Evolutionary conservation across 2,329 filamentous ascomycete genomes (phyloP), one percentile per base, ranked within the genome.

Genomic region (Nemania sp.): DNA sequence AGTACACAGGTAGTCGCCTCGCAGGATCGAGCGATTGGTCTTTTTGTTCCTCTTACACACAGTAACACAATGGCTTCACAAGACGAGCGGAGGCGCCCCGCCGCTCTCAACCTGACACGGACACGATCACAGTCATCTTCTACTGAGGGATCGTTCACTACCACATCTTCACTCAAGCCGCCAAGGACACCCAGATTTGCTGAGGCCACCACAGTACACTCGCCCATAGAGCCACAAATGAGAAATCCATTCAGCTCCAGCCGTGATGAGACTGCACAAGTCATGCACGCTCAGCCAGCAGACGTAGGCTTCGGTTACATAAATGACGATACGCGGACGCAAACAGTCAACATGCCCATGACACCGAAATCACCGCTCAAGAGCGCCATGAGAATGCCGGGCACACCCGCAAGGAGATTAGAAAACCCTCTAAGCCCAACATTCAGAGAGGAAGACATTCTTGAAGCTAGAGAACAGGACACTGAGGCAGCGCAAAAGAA

Each of bases 221-320:
- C 89, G 41, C 89, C 89, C 36, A 77, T 91, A 66, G 87, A 91
- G 75, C 75, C 43, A 70, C 70, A 53, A 78, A 59, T 47, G 28
- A 66, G 78, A 30, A 65, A 79, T 26, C 83, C 84, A 7, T 88
- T 89, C 36, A 47, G 41, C 64, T n/a, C n/a, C n/a, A 77, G 78
- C 53, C 63, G 56, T 64, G 80, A 86, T 42, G 80, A 82, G 36
- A 77, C 75, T 59, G 79, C 79, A 37, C 77, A 82, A 69, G 74
- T 78, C 62, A 77, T 81, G 48, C 82, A 88, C 70, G 76, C 86
- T 49, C 87, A 91, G 69, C 89, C 92, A 26, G 89, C 86, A 54
- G 91, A 96, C 75, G 83, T 96, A 61, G 92, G 92, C 62, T 97
- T 97, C 72, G 91, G 92, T 70, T 97, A 96, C 75, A 89, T 97